Evolutionary conservation across 106 monocot genomes (phyloP).

Genomic region (Alisma plantagoaquatica): DNA sequence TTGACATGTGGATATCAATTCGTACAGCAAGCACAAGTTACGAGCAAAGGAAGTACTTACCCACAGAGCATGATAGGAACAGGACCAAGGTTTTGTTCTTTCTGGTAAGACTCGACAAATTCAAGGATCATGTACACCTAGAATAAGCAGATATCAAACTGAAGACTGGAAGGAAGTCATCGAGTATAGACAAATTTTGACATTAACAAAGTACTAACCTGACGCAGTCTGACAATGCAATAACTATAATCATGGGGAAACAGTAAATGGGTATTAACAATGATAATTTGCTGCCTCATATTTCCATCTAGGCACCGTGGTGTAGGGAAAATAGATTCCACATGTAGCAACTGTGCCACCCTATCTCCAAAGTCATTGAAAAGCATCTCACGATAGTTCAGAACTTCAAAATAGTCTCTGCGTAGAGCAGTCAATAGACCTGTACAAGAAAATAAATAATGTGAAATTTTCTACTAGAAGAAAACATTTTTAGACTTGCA

Average conservation of each 20-base stretch:
- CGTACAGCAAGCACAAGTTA: neutral
- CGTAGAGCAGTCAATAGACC: slow-evolving; percentile 87
- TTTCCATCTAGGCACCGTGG: slow-evolving; percentile 29
- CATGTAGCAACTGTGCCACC: slow-evolving; percentile 91
- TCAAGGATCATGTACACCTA: slow-evolving; percentile 95
- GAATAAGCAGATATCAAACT: neutral
- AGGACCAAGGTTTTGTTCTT: slow-evolving; percentile 63
- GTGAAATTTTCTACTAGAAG: no score
- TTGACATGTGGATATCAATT: neutral
- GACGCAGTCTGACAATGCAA: slow-evolving; percentile 76
- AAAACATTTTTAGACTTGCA: no score
- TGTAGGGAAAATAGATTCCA: slow-evolving; percentile 64
- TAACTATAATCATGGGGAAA: slow-evolving; percentile 87
- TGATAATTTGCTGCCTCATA: slow-evolving; percentile 63
- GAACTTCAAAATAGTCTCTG: slow-evolving; percentile 62
- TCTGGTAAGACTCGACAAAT: slow-evolving; percentile 85
- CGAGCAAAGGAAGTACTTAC: slow-evolving; percentile 27
- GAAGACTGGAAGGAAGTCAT: no score
- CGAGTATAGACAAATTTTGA: neutral
- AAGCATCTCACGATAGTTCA: slow-evolving; percentile 60
- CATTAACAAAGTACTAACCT: slow-evolving; percentile 31
- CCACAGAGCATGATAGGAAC: slow-evolving; percentile 91
- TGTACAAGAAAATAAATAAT: slow-evolving; percentile 21
- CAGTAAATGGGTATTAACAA: slow-evolving; percentile 92
- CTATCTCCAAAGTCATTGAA: slow-evolving; percentile 97